A percentile compares a stretch with the other conserved stretches of the same genome.
These are phyloP conservation scores for Oidiodendron maius DNA, from an alignment of 495 filamentous ascomycete genomes.

Conservation along the genomic window DNA sequence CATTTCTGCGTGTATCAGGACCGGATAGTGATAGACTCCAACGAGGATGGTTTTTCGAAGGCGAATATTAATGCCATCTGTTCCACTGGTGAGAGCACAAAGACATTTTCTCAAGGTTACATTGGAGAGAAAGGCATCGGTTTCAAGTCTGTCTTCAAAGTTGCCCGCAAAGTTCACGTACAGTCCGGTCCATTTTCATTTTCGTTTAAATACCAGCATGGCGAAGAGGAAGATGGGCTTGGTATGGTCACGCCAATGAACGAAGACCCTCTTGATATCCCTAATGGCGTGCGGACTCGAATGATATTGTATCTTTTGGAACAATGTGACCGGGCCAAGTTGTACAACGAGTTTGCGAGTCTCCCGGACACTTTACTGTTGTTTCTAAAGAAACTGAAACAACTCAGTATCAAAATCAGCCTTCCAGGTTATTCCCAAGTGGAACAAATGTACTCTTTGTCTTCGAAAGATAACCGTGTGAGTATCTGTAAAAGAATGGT, in stretches of 20 bases:
- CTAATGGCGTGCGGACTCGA: neutral
- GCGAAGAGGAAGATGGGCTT: constrained; percentile 25
- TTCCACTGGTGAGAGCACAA: constrained; percentile 31
- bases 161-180: constrained; percentile 33
- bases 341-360: neutral
- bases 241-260: constrained; percentile 40
- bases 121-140: constrained; percentile 44
- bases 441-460: neutral
- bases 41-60: constrained; percentile 35
- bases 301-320: neutral
- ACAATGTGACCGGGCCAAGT: neutral
- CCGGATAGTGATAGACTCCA: constrained; percentile 30
- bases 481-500: no score
- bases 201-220: constrained; percentile 33
- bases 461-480: no score
- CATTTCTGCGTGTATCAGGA: constrained; percentile 20
- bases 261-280: constrained; percentile 20
- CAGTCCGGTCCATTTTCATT: constrained; percentile 32
- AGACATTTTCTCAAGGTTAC: constrained; percentile 22
- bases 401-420: neutral
- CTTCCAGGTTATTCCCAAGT: neutral
- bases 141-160: constrained; percentile 43
- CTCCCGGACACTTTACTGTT: neutral
- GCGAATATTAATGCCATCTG: constrained; percentile 32
- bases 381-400: constrained; percentile 1